These are phyloP conservation scores for Blepharisma japonicum DNA, from an alignment of 73 alveolate species.

Conservation along the genomic window DNA sequence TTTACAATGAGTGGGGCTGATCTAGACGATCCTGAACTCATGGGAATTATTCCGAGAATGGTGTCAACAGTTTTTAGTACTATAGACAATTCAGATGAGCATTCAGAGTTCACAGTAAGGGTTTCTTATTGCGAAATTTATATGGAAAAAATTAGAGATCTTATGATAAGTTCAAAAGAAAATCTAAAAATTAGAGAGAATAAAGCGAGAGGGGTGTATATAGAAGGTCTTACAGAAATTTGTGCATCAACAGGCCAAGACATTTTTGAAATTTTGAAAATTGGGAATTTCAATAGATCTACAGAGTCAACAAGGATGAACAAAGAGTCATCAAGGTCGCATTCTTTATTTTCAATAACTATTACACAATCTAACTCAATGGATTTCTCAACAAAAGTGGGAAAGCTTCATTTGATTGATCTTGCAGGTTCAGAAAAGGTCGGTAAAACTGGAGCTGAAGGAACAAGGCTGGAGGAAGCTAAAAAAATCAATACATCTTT, in stretches of 20 bases:
- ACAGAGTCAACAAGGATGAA: neutral
- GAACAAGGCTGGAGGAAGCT: slow-evolving; percentile 54
- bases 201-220: slow-evolving; percentile 89
- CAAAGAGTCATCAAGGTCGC: slow-evolving; percentile 12
- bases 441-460: slow-evolving; percentile 45
- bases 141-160: slow-evolving; percentile 84
- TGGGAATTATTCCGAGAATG: slow-evolving; percentile 85
- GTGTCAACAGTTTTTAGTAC: slow-evolving; percentile 65
- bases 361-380: neutral
- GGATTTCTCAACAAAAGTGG: neutral
- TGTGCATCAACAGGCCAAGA: slow-evolving; percentile 83
- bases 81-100: slow-evolving; percentile 61
- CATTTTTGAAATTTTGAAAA: slow-evolving; percentile 85
- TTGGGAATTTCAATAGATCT: slow-evolving; percentile 29
- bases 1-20: slow-evolving; percentile 77
- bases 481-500: slow-evolving; percentile 47
- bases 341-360: neutral
- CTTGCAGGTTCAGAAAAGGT: slow-evolving; percentile 83
- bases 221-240: slow-evolving; percentile 87
- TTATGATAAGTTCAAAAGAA: slow-evolving; percentile 75
- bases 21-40: slow-evolving; percentile 50
- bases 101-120: slow-evolving; percentile 70
- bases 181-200: slow-evolving; percentile 88
- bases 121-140: slow-evolving; percentile 85
- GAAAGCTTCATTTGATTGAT: slow-evolving; percentile 71